Percentiles rank a stretch among this genome's conserved stretches.
phyloP scores from a whole-genome alignment of 345 rosid species.

The Hibiscus trionum region DNA sequence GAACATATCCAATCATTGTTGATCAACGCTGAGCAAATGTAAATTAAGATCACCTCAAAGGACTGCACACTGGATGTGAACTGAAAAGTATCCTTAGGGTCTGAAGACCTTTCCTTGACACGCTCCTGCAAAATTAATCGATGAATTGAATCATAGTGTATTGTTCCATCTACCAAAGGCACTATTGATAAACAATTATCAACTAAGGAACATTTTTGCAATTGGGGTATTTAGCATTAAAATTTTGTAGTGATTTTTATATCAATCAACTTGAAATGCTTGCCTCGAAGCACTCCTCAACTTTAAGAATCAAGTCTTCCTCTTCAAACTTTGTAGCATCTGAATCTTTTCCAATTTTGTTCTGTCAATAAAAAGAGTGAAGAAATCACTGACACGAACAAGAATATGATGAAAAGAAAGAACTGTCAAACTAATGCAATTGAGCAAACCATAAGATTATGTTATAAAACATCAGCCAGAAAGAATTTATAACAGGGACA shows the following conservation, averaged over 20 bases:
- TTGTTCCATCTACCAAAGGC: constrained; percentile 31
- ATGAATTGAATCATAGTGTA: constrained; percentile 4
- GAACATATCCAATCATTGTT: neutral
- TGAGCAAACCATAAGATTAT: neutral
- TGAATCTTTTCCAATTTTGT: constrained; percentile 75
- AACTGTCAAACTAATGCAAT: neutral
- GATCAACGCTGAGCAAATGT: constrained; percentile 2
- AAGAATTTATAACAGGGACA: neutral
- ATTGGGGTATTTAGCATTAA: neutral
- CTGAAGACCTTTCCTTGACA: constrained; percentile 68
- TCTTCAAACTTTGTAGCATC: constrained; percentile 54
- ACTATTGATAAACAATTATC: neutral
- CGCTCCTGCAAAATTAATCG: constrained; percentile 52
- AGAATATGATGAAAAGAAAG: neutral
- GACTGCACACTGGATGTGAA: constrained; percentile 44
- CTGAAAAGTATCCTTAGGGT: constrained; percentile 44
- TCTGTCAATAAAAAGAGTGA: constrained; percentile 38
- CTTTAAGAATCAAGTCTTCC: constrained; percentile 79
- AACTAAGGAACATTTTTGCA: constrained; percentile 10
- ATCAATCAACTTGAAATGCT: constrained; percentile 21
- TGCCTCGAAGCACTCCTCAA: constrained; percentile 91
- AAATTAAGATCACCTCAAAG: constrained; percentile 42
- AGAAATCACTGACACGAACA: constrained; percentile 7
- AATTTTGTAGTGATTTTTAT: neutral
- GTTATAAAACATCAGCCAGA: neutral